Percentiles rank a stretch among this genome's conserved stretches.
These are phyloP conservation scores for Elsinoe australis DNA, from an alignment of 2,329 filamentous ascomycete species.

Conservation along the genomic window DNA sequence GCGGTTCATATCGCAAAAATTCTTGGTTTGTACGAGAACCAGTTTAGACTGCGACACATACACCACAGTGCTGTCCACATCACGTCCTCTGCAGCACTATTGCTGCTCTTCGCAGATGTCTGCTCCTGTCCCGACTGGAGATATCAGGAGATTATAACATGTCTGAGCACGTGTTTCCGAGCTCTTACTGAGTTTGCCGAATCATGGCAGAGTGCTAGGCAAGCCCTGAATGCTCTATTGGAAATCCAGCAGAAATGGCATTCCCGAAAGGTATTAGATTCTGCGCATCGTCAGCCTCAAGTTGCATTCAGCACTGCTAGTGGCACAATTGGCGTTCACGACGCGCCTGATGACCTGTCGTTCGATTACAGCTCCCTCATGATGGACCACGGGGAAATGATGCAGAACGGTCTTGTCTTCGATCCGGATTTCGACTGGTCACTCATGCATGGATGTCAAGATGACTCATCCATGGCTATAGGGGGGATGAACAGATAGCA, in stretches of 20 bases:
- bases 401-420: background rate
- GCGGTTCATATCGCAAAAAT: conserved; percentile 8
- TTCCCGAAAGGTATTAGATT: too few relatives aligned
- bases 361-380: background rate
- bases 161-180: conserved; percentile 2
- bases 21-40: conserved; percentile 1
- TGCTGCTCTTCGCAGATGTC: conserved; percentile 9
- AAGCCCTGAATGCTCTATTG: background rate
- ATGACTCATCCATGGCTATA: background rate
- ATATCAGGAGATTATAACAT: background rate
- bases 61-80: conserved; percentile 3
- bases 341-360: background rate
- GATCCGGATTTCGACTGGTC: background rate
- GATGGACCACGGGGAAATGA: background rate
- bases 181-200: conserved; percentile 9
- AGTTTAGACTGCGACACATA: background rate
- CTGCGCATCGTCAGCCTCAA: too few relatives aligned
- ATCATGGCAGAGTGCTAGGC: conserved; percentile 11
- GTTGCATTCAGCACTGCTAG: too few relatives aligned
- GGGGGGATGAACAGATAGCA: too few relatives aligned
- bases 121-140: background rate
- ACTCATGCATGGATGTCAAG: background rate
- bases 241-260: background rate
- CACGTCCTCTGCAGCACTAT: conserved; percentile 4
- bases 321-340: too few relatives aligned